A percentile compares a stretch with the other conserved stretches of the same genome.
These are phyloP conservation scores for Fraxinus xanthoxyloides DNA, from an alignment of 305 asterid genomes.

Conservation along the genomic window DNA sequence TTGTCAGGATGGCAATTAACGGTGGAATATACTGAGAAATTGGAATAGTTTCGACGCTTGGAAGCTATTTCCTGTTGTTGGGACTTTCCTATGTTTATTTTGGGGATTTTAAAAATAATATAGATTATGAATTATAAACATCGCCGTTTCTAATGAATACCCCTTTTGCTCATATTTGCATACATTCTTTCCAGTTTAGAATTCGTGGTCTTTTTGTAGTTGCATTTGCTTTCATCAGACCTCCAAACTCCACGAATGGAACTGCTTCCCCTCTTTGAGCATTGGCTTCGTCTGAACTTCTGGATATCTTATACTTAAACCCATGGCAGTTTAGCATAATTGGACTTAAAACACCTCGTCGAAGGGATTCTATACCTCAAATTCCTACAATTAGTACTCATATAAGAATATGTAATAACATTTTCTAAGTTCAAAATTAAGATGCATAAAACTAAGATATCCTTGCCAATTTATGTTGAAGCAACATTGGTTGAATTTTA, in stretches of 20 bases:
- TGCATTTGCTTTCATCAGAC: constrained; percentile 58
- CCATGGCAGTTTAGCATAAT: constrained; percentile 27
- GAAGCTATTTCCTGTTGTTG: neutral
- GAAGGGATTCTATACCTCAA: constrained; percentile 41
- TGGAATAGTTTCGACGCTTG: constrained; percentile 11
- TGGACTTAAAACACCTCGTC: constrained; percentile 31
- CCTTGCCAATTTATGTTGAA: neutral
- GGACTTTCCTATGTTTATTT: neutral
- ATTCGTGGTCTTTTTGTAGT: neutral
- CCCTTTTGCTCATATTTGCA: neutral
- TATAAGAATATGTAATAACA: neutral
- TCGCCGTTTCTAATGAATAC: neutral
- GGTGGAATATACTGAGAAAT: constrained; percentile 36
- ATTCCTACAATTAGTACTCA: constrained; percentile 45
- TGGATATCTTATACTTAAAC: constrained; percentile 47
- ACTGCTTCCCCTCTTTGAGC: constrained; percentile 35
- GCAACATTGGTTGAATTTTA: neutral
- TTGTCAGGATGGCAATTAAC: constrained; percentile 72
- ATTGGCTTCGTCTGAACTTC: constrained; percentile 59
- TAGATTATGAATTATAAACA: neutral
- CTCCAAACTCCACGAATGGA: constrained; percentile 36
- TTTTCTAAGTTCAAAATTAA: neutral
- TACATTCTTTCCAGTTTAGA: neutral
- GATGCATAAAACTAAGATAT: neutral
- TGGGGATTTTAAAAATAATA: neutral